Base-by-base conservation (phyloP, 768 basidiomycete species). In the Dioszegia aurantiaca region DNA sequence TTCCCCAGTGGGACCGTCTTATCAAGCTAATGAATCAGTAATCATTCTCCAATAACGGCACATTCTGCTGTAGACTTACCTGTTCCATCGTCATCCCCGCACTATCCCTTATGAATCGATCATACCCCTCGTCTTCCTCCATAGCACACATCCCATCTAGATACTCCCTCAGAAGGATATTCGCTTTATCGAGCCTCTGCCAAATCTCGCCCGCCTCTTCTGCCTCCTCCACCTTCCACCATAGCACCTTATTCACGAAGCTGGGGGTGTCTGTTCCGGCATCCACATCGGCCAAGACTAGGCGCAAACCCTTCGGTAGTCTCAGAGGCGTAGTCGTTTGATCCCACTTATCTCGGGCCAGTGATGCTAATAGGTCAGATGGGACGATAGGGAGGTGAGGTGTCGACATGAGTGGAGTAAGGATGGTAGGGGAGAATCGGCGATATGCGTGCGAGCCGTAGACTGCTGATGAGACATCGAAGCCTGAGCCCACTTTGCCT, bases 401-500 rank as follows among this genome's bases (percentile, higher is more conserved):
- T 27, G 58, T 12, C 10, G 54, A 24, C 65, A 72, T 67, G 28
- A 72, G 60, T 4, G 65, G 68, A 1, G 69, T 84, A 31, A 72
- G 61, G 52, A 72, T 45, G 9, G 61, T 49, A 3, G 68, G 70
- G 2, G 70, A 69, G 74, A 97, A 97, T 43, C 93, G 84, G 23
- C 84, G 87, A 78, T 98, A 99, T 6, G 91, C 71, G 68, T 98
- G 94, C 70, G 90, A 92, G 23, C 95, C 95, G 75, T 88, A 98
- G 2, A 90, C 88, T 1, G 94, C 94, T 0, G 90, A 84, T 5
- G 90, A 85, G 45, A 99, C 89, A 70, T 99, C 95, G 78, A 99
- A 99, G 5, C 95, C 95, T 69, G 89, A 91, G 28, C 95, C 95
- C 16, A 99, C 87, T 78, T 99, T 99, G 39, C 95, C 95, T 78